Conservation (phyloP, 768 basidiomycete genomes). For the Paxillus rubicundulus region DNA sequence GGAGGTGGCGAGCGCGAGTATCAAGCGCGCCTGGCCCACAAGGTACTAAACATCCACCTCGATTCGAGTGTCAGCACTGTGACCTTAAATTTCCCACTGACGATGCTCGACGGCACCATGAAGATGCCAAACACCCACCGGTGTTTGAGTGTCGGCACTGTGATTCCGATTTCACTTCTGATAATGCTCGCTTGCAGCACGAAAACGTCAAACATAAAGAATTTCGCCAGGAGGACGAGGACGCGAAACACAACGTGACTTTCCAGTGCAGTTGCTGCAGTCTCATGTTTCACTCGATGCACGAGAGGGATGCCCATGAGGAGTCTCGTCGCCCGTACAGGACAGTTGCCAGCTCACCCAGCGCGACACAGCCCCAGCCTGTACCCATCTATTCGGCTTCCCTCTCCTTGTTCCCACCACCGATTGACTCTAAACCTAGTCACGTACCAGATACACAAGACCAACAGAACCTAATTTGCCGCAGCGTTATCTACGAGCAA, state of each 20-base stretch:
- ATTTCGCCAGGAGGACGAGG: background rate
- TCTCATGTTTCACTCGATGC: background rate
- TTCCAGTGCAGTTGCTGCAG: conserved; percentile 9
- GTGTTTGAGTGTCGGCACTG: conserved; percentile 14
- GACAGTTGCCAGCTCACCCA: no score
- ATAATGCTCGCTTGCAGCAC: conserved; percentile 8
- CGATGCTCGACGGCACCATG: no score
- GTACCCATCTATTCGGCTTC: background rate
- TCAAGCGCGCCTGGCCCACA: conserved; percentile 10
- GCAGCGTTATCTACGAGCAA: background rate
- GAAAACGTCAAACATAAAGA: conserved; percentile 9
- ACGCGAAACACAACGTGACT: background rate
- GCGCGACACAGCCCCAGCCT: no score
- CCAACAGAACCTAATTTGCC: background rate
- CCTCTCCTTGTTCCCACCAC: background rate
- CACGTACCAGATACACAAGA: background rate
- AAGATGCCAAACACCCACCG: background rate
- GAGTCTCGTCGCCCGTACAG: background rate
- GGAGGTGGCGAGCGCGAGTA: conserved; percentile 12
- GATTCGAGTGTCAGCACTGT: conserved; percentile 11
- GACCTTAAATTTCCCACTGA: conserved; percentile 3
- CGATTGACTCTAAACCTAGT: background rate
- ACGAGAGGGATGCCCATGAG: conserved; percentile 5
- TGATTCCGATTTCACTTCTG: conserved; percentile 5
- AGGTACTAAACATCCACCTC: background rate